phyloP scores from a whole-genome alignment of 2,329 filamentous ascomycete genomes.

The Trichoderma koningiopsis region DNA sequence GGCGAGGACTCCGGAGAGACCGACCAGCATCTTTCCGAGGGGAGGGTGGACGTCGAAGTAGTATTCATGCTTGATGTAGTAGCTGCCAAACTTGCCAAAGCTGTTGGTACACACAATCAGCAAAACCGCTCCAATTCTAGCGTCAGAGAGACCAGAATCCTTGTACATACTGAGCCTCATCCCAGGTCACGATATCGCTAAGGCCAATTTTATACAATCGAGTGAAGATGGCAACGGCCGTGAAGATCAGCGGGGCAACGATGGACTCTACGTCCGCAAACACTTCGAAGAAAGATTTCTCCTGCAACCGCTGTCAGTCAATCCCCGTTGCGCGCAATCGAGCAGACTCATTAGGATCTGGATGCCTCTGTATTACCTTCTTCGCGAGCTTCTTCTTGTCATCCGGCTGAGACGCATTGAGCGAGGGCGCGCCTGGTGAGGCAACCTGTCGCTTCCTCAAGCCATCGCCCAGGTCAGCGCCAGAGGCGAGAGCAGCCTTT shows the following conservation, averaged over 20 bases:
- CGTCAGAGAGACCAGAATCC: not conserved
- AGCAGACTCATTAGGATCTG: not conserved
- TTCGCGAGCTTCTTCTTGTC: constrained; percentile 62
- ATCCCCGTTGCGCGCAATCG: not conserved
- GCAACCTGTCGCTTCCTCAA: constrained; percentile 57
- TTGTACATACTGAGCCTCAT: constrained; percentile 62
- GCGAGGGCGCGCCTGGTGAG: constrained; percentile 40
- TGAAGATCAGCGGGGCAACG: constrained; percentile 63
- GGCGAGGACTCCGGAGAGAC: constrained; percentile 91
- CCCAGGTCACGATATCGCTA: constrained; percentile 68
- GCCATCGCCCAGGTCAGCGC: constrained; percentile 59
- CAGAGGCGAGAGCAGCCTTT: constrained; percentile 60
- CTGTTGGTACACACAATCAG: constrained; percentile 44
- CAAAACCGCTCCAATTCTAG: constrained; percentile 1
- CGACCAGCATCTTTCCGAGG: constrained; percentile 97
- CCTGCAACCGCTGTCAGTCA: constrained; percentile 39
- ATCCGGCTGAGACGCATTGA: constrained; percentile 49
- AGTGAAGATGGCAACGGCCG: constrained; percentile 64
- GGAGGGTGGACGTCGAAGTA: constrained; percentile 94
- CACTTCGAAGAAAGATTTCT: constrained; percentile 61
- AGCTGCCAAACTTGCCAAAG: constrained; percentile 97
- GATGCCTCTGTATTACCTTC: constrained; percentile 49
- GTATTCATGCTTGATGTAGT: constrained; percentile 98
- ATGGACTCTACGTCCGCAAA: constrained; percentile 66
- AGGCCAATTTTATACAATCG: constrained; percentile 70